These are phyloP conservation scores for Cnidoscolus chayamansa DNA, from an alignment of 441 rosid species.

Conservation along the genomic window DNA sequence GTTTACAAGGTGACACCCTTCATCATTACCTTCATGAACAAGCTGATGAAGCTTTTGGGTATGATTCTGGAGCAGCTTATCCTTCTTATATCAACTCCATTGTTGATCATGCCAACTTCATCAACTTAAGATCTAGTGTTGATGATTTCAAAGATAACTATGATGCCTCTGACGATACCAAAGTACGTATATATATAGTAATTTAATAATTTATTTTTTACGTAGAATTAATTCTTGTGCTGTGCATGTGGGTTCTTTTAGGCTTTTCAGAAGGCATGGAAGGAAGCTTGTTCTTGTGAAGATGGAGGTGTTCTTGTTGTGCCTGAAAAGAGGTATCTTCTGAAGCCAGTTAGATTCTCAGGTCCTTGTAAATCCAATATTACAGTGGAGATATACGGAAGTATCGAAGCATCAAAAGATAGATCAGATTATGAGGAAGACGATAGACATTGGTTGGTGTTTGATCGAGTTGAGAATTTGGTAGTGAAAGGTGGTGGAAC, in stretches of 20 bases:
- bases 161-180: conserved; percentile 52
- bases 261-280: conserved; percentile 77
- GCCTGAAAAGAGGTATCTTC: conserved; percentile 46
- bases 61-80: conserved; percentile 35
- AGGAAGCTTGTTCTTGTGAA: conserved; percentile 53
- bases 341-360: conserved; percentile 46
- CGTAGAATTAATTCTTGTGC: not conserved
- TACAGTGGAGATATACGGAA: conserved; percentile 57
- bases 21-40: conserved; percentile 31
- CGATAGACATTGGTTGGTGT: conserved; percentile 54
- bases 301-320: conserved; percentile 41
- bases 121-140: conserved; percentile 37
- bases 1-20: conserved; percentile 30
- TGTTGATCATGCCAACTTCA: conserved; percentile 30
- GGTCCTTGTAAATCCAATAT: conserved; percentile 69
- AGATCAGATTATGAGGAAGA: conserved; percentile 51
- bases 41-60: conserved; percentile 21
- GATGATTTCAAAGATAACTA: conserved; percentile 44
- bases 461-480: conserved; percentile 45
- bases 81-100: conserved; percentile 32
- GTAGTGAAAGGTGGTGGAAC: conserved; percentile 61
- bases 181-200: conserved; percentile 32
- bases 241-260: conserved; percentile 16
- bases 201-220: too few relatives aligned
- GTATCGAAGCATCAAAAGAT: conserved; percentile 55